Base-by-base conservation (phyloP, 495 filamentous ascomycete species). In the Trichoderma orchidacearum region DNA sequence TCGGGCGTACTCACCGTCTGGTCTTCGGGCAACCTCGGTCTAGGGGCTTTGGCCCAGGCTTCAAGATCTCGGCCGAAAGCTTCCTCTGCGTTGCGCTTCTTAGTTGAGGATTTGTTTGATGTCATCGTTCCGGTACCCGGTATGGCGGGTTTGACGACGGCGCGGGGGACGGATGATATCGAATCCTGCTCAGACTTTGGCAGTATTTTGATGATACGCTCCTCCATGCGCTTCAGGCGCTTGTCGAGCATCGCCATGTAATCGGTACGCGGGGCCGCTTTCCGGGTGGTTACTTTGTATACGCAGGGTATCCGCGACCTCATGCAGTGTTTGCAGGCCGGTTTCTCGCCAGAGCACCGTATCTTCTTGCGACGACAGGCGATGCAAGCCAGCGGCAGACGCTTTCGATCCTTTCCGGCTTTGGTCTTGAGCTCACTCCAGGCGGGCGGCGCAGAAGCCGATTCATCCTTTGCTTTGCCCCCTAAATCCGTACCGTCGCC, bases 161-260 rank as follows among this genome's bases (percentile, higher is more conserved):
- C 66, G n/a, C 66, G 59, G 15, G 69, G 64, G 56, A 70, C 66
- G 38, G 64, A 67, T n/a, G 63, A 64, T 41, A 60, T 53, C 13
- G 75, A 66, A 36, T 80, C 77, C 53, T 80, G 77, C 61, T 93
- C 89, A 30, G 89, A 81, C 63, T 90, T 95, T 5, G 93, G 93
- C 17, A 98, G 85, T 55, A 90, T 85, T 68, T 96, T 96, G 73
- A 96, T 94, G 41, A 98, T 90, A 38, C 92, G 84, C 63, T 98
- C 93, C 69, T 98, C 93, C 93, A 98, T 98, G 54, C 90, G 74
- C 72, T 89, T 92, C 57, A 93, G 67, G 56, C 92, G 76, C 68
- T 95, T 94, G 68, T 98, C 93, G 60, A 97, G 70, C 92, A 96
- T 98, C 15, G 92, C 92, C 93, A 97, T 98, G 69, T 97, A 98